A percentile compares a stretch with the other conserved stretches of the same genome.
Evolutionary conservation across 345 rosid species (phyloP).

Genomic region (Citrus reticulata): DNA sequence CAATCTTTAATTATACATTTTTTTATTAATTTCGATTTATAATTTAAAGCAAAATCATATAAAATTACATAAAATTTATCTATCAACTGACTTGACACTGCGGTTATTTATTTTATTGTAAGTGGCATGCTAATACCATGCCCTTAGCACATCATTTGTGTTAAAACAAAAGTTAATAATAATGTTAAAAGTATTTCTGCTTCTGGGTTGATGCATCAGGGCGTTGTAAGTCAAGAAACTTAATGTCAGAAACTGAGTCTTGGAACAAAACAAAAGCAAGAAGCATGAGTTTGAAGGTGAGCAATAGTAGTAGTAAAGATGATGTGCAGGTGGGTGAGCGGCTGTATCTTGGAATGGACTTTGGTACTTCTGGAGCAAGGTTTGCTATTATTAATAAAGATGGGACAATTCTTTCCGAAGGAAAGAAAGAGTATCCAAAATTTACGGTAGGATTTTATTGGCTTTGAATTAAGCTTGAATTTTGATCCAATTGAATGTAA

Average conservation of each 20-base stretch:
- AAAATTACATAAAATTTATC: too few relatives aligned
- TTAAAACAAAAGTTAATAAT: not conserved
- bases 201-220: conserved; percentile 27
- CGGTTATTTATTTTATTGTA: not conserved
- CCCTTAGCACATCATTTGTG: not conserved
- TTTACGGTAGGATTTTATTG: conserved; percentile 34
- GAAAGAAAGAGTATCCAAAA: conserved; percentile 63
- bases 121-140: too few relatives aligned
- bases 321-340: conserved; percentile 22
- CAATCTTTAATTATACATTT: not conserved
- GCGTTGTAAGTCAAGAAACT: conserved; percentile 18
- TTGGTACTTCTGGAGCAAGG: conserved; percentile 94
- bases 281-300: conserved; percentile 26
- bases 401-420: conserved; percentile 56
- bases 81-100: not conserved
- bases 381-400: conserved; percentile 65
- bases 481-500: not conserved
- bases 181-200: not conserved
- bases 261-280: conserved; percentile 11
- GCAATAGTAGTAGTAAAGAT: conserved; percentile 13
- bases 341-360: conserved; percentile 89
- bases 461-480: not conserved
- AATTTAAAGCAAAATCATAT: not conserved
- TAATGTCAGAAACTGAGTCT: conserved; percentile 9
- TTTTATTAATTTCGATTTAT: not conserved